These are phyloP conservation scores for Penicillium fimorum DNA, from an alignment of 495 filamentous ascomycete species.

Conservation along the genomic window DNA sequence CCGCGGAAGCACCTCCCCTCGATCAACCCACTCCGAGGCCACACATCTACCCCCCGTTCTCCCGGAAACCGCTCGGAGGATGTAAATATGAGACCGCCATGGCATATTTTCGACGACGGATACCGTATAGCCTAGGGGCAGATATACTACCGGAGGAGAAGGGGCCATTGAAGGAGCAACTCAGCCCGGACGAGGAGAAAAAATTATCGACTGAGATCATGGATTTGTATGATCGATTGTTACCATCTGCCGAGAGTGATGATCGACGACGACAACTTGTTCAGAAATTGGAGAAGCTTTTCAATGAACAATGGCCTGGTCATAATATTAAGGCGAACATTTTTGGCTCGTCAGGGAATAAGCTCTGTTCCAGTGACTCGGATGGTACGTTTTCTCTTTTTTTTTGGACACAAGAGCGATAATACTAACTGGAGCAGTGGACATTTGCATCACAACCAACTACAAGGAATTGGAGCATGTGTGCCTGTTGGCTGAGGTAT, in stretches of 20 bases:
- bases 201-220: constrained; percentile 78
- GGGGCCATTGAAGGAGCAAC: constrained; percentile 58
- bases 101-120: constrained; percentile 70
- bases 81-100: constrained; percentile 84
- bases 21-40: constrained; percentile 86
- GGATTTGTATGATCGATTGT: constrained; percentile 77
- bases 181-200: constrained; percentile 73
- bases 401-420: not conserved
- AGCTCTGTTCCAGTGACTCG: constrained; percentile 92
- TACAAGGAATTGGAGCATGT: constrained; percentile 82
- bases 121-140: constrained; percentile 85
- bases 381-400: constrained; percentile 64
- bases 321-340: constrained; percentile 86
- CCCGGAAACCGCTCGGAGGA: constrained; percentile 55
- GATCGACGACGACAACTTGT: constrained; percentile 71
- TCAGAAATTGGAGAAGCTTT: constrained; percentile 77
- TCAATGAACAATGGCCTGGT: constrained; percentile 89
- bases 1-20: constrained; percentile 77
- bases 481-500: constrained; percentile 79
- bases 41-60: constrained; percentile 69
- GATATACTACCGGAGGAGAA: constrained; percentile 70
- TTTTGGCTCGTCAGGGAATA: constrained; percentile 95
- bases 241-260: constrained; percentile 79
- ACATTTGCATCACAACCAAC: constrained; percentile 93
- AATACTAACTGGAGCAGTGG: constrained; percentile 58